Evolutionary conservation across 176 grass and related monocot genomes (phyloP), one percentile per base, ranked within the genome.

Genomic region (Paspalum vaginatum): DNA sequence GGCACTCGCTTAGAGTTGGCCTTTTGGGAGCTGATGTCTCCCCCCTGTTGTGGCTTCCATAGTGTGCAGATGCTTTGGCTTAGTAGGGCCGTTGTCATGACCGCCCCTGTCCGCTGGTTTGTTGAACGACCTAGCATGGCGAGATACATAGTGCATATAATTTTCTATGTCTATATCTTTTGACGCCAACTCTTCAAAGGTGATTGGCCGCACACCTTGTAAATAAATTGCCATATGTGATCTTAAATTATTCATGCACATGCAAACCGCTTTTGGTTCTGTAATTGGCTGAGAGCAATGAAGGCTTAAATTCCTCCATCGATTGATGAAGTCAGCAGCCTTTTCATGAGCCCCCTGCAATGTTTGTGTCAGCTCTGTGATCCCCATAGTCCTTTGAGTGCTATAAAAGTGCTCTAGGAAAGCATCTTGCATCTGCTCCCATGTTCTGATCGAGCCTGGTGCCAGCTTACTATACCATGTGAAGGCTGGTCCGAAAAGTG

Each of bases 361-460:
- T 2, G 41, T 68, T 68, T 68, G 40, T 2, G 42, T 68, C 0
- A 46, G 2, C 11, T 68, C n/a, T 0, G 20, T 68, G 5, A 68
- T 68, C 7, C 65, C 65, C 5, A 68, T 41, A 20, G 0, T 45
- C 11, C 65, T 68, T 24, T 46, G 11, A 68, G 42, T 68, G 65
- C 65, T 68, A 14, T 46, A 68, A 6, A 68, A 68, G 65, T 11
- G 11, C 20, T 68, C 65, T 7, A 68, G n/a, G n/a, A 68, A 68
- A 8, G 61, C 15, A 9, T 64, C 32, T 5, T 64, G 61, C 61
- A 63, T 63, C 8, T 63, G 26, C 0, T 66, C 63, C 39, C 63
- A 66, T n/a, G 63, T 66, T 0, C 17, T 8, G 0, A 66, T 43
- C 0, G 38, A 70, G 8, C 67, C 21, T 0, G 46, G 7, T 4